Percentiles rank a stretch among this genome's conserved stretches.
Conservation (phyloP, 257 asterid species). For the Forsythia suspensa region DNA sequence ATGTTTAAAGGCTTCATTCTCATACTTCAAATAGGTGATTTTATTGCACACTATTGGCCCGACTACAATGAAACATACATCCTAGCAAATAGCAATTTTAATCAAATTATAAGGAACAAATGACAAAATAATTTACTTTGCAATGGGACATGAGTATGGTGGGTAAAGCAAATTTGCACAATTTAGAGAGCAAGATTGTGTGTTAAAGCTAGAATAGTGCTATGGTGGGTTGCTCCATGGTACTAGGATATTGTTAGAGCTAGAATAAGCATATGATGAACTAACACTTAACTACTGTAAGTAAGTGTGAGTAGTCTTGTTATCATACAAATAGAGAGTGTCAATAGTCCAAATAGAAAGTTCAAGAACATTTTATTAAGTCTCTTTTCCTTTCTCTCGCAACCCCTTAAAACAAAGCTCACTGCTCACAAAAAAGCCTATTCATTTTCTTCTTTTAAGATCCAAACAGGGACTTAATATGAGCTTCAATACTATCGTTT, state of each 20-base stretch:
- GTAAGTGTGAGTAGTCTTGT: neutral
- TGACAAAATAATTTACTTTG: neutral
- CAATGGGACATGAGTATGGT: neutral
- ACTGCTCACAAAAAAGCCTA: neutral
- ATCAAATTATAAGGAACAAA: neutral
- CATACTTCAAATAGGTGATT: neutral
- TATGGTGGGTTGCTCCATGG: constrained; percentile 4
- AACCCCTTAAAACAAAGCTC: constrained; percentile 5
- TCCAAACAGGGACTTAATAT: neutral
- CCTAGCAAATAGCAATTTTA: neutral
- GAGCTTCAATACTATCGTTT: neutral
- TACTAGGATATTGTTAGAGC: constrained; percentile 7
- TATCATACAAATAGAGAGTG: constrained; percentile 1
- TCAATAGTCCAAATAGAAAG: neutral
- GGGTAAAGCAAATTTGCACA: neutral
- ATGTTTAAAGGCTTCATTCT: neutral
- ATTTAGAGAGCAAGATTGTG: neutral
- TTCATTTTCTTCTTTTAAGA: neutral
- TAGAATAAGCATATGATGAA: constrained; percentile 8
- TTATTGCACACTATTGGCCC: neutral
- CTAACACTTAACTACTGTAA: neutral
- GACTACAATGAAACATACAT: neutral
- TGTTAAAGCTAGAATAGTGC: neutral
- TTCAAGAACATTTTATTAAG: neutral
- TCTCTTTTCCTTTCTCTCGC: neutral